These are phyloP conservation scores for Bremia lactucae DNA, from an alignment of 352 stramenopile species.

Conservation along the genomic window DNA sequence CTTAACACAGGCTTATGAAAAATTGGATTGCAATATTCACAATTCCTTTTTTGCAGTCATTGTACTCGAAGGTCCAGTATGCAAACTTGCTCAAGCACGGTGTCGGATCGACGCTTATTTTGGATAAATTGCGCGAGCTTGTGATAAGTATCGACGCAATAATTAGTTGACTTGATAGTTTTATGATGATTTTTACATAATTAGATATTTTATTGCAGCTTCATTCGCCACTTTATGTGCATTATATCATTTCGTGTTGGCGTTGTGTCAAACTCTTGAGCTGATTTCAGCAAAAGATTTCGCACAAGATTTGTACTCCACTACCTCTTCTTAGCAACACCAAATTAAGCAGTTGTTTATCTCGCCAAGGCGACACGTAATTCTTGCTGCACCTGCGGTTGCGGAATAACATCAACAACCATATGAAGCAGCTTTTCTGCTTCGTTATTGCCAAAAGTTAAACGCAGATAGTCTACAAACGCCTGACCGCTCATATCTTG, in stretches of 20 bases:
- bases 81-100: slow-evolving; percentile 61
- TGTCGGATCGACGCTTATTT: slow-evolving; percentile 40
- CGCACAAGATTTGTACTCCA: too few species aligned
- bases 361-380: slow-evolving; percentile 35
- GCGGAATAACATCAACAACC: slow-evolving; percentile 50
- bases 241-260: slow-evolving; percentile 4
- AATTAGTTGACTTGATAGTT: slow-evolving; percentile 21
- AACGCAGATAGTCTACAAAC: slow-evolving; percentile 49
- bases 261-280: not conserved
- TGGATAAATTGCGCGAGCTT: slow-evolving; percentile 43
- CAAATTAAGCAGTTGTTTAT: slow-evolving; percentile 11
- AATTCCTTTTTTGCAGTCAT: too few species aligned
- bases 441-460: slow-evolving; percentile 45
- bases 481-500: slow-evolving; percentile 54
- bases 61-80: slow-evolving; percentile 50
- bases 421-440: slow-evolving; percentile 51
- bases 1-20: too few species aligned
- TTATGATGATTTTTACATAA: slow-evolving; percentile 32
- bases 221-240: slow-evolving; percentile 24
- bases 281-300: too few species aligned
- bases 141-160: slow-evolving; percentile 54
- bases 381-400: slow-evolving; percentile 46
- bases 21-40: too few species aligned
- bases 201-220: slow-evolving; percentile 20
- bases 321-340: not conserved